These are phyloP conservation scores for Alnus rubra DNA, from an alignment of 306 rosid genomes.

Conservation along the genomic window DNA sequence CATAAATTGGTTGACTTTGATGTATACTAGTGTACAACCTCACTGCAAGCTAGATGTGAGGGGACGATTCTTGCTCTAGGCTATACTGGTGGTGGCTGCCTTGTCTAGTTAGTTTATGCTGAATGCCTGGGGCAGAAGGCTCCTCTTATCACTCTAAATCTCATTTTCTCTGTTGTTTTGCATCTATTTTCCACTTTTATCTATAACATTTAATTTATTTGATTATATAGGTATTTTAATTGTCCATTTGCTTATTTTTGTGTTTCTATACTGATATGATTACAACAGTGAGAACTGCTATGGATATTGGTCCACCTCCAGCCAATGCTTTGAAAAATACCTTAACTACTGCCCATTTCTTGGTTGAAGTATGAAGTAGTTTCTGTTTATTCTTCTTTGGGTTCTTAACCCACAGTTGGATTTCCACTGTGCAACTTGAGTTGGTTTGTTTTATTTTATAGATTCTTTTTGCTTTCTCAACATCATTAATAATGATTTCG, in stretches of 20 bases:
- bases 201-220: neutral
- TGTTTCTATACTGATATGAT: no score
- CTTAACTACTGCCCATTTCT: neutral
- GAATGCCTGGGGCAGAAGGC: neutral
- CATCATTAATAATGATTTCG: conserved; percentile 20
- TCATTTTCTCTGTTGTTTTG: neutral
- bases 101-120: conserved; percentile 1
- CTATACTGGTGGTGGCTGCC: conserved; percentile 12
- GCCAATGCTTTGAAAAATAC: neutral
- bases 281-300: neutral
- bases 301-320: neutral
- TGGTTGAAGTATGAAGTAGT: neutral
- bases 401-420: neutral
- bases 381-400: conserved; percentile 3
- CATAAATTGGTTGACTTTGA: conserved; percentile 7
- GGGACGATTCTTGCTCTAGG: conserved; percentile 1
- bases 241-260: neutral
- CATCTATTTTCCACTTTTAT: neutral
- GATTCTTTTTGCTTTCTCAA: neutral
- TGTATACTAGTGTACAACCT: conserved; percentile 5
- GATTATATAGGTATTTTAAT: neutral
- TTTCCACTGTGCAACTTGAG: neutral
- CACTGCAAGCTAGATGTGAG: conserved; percentile 8
- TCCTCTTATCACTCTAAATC: neutral
- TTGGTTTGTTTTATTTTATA: conserved; percentile 11